Evolutionary conservation across 257 asterid species (phyloP).

Genomic region (Hygrophila difformis): DNA sequence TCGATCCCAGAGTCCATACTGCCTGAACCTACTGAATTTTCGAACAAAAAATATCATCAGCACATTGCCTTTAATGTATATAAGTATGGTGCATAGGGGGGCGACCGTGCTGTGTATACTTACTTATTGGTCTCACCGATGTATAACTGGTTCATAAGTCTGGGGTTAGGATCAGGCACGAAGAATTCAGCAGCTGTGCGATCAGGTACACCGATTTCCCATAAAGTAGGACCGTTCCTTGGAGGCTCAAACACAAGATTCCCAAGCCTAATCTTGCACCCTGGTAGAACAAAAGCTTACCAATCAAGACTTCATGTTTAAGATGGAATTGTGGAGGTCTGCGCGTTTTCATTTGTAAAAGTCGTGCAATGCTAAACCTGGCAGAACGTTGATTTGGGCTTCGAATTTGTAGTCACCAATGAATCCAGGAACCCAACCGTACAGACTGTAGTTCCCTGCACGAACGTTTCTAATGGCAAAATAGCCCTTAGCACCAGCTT

Average conservation of each 20-base stretch:
- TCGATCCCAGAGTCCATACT: constrained; percentile 91
- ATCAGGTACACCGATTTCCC: constrained; percentile 93
- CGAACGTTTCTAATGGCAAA: constrained; percentile 42
- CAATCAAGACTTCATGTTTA: not conserved
- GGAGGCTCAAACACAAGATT: constrained; percentile 49
- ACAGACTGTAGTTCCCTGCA: constrained; percentile 57
- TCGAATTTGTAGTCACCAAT: constrained; percentile 58
- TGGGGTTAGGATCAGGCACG: constrained; percentile 69
- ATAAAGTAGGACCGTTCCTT: constrained; percentile 67
- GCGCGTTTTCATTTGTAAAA: not conserved
- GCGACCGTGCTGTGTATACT: constrained; percentile 15
- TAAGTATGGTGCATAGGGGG: too few species aligned
- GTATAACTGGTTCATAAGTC: constrained; percentile 52
- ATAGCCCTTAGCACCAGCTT: constrained; percentile 44
- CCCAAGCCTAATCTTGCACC: constrained; percentile 34
- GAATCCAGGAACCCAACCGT: constrained; percentile 82
- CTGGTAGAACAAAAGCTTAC: constrained; percentile 17
- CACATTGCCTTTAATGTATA: too few species aligned
- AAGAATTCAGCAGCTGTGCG: constrained; percentile 72
- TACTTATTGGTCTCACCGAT: constrained; percentile 33
- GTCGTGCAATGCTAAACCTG: constrained; percentile 30
- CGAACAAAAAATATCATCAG: not conserved
- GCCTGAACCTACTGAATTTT: constrained; percentile 46
- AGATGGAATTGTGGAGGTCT: not conserved
- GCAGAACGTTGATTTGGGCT: constrained; percentile 22